Base-by-base conservation (phyloP, 1,284 basidiomycete genomes). In the Ceratobasidium sp. region DNA sequence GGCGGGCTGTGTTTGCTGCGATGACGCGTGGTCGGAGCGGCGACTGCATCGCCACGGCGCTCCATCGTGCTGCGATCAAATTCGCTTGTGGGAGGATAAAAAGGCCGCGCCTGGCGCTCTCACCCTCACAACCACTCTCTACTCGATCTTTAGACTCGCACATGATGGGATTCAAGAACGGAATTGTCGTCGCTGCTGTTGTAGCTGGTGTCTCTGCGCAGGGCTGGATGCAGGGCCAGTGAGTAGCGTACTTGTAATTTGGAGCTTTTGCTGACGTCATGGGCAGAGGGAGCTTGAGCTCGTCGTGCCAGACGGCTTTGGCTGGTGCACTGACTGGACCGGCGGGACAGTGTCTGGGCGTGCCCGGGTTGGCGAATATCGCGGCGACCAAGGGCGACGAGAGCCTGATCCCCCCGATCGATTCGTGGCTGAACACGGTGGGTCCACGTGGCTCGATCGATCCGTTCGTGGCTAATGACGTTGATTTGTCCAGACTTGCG, bases 131-230 rank as follows among this genome's bases (percentile, higher is more conserved):
- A 23, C 52, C 16, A 20, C 59, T 16, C 62, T 14, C 20, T 20
- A 41, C 62, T 4, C 18, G 12, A 8, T 44, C 10, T 23, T 55
- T 55, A 55, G 54, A 55, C 54, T 30, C 41, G 41, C 27, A n/a
- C 27, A 73, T 62, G 41, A 73, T 73, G 55, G 54, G 54, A 27
- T 73, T 60, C 48, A 64, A 44, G 18, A 48, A 54, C 23, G 57
- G 69, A 73, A 27, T 73, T 59, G 41, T 73, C 20, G 20, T 73
- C 41, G 57, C 69, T 60, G 69, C 69, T 18, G 57, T 55, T 38
- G 38, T 18, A 10, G 57, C 55, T 41, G 57, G 69, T 30, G 54
- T 23, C 57, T 73, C 69, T 60, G 54, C 69, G 20, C 69, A 73
- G 38, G 57, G 69, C 27, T 48, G 57, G 41, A 46, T 48, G 48